A percentile compares a stretch with the other conserved stretches of the same genome.
phyloP scores from a whole-genome alignment of 305 asterid genomes.

The Solanum hybrid region DNA sequence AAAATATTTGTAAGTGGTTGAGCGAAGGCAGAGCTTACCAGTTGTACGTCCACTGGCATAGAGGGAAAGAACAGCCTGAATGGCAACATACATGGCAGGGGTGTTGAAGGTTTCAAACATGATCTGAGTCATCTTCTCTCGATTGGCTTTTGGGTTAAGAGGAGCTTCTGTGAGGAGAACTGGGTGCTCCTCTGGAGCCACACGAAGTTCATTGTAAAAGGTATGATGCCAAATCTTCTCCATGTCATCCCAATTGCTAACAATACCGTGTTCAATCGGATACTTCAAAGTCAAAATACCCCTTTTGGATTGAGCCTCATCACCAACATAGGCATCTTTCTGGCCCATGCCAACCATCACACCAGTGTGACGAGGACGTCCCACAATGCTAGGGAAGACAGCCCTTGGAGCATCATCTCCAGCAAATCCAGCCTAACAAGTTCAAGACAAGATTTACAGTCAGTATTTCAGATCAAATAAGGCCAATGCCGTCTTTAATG shows the following conservation, averaged over 20 bases:
- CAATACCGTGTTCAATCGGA: conserved; percentile 43
- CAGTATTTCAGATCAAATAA: not conserved
- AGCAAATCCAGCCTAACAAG: conserved; percentile 33
- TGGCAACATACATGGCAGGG: conserved; percentile 50
- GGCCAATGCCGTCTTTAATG: not conserved
- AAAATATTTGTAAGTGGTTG: no score
- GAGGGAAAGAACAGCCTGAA: conserved; percentile 40
- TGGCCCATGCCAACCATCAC: conserved; percentile 52
- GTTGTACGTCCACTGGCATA: conserved; percentile 49
- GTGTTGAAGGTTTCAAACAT: conserved; percentile 44
- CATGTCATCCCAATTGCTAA: conserved; percentile 45
- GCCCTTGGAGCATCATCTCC: conserved; percentile 46
- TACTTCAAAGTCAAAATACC: conserved; percentile 39
- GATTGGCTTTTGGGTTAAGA: conserved; percentile 39
- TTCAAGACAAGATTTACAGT: not conserved
- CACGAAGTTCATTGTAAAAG: conserved; percentile 39
- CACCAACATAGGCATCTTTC: conserved; percentile 44
- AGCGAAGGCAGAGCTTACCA: conserved; percentile 22
- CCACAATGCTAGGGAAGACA: conserved; percentile 36
- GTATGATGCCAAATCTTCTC: conserved; percentile 47
- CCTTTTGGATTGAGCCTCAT: conserved; percentile 45
- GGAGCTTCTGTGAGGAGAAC: conserved; percentile 44
- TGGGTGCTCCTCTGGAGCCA: conserved; percentile 48
- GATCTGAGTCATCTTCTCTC: conserved; percentile 43
- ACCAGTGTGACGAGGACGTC: conserved; percentile 46